These are phyloP conservation scores for Talaromyces sp. DNA, from an alignment of 2,329 filamentous ascomycete species.

Conservation along the genomic window DNA sequence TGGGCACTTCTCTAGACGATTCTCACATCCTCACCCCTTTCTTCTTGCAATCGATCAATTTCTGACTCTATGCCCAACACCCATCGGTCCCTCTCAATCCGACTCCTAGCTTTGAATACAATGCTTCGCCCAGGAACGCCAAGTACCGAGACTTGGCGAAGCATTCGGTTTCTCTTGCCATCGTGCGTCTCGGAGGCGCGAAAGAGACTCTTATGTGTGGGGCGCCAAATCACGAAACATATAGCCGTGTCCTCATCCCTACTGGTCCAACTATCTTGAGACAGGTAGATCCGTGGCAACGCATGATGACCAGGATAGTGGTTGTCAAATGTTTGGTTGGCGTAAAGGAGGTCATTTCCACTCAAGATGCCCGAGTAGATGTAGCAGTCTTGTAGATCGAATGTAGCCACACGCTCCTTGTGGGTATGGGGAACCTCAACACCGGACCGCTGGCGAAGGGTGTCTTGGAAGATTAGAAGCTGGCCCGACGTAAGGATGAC, in stretches of 20 bases:
- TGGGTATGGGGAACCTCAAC: constrained; percentile 57
- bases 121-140: constrained; percentile 59
- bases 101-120: constrained; percentile 62
- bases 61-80: constrained; percentile 62
- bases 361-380: constrained; percentile 62
- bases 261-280: constrained; percentile 56
- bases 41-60: constrained; percentile 56
- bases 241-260: constrained; percentile 63
- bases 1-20: constrained; percentile 24
- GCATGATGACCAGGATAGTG: constrained; percentile 58
- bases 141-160: constrained; percentile 57
- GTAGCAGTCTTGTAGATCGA: constrained; percentile 61
- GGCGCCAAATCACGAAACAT: constrained; percentile 64
- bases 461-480: constrained; percentile 59
- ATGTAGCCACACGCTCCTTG: constrained; percentile 55
- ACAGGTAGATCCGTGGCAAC: constrained; percentile 56
- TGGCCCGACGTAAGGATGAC: constrained; percentile 59
- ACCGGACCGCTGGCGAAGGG: constrained; percentile 52
- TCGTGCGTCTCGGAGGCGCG: constrained; percentile 35
- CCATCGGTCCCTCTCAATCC: constrained; percentile 65
- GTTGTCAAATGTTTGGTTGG: constrained; percentile 60
- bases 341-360: constrained; percentile 59
- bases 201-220: constrained; percentile 54
- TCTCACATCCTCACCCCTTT: constrained; percentile 46
- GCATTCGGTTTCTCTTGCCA: constrained; percentile 40